These are phyloP conservation scores for Blepharisma japonicum DNA, from an alignment of 73 alveolate genomes.

Conservation along the genomic window DNA sequence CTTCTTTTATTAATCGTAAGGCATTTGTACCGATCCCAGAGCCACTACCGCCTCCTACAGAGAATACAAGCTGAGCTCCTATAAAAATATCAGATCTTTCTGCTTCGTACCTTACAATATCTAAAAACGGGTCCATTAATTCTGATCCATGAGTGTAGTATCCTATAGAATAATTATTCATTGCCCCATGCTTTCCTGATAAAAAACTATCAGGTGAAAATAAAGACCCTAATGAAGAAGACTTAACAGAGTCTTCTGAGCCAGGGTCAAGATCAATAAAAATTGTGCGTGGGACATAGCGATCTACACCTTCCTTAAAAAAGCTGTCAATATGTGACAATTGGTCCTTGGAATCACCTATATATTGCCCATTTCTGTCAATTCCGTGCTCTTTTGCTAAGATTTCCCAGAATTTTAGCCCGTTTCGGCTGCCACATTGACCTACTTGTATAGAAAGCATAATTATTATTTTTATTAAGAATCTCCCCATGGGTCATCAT, in stretches of 20 bases:
- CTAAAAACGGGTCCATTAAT: conserved; percentile 66
- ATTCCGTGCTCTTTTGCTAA: conserved; percentile 81
- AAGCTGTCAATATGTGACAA: conserved; percentile 38
- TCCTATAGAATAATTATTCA: conserved; percentile 95
- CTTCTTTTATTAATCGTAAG: conserved; percentile 70
- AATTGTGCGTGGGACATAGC: conserved; percentile 46
- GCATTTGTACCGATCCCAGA: conserved; percentile 87
- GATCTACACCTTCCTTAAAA: conserved; percentile 41
- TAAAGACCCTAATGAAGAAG: conserved; percentile 30
- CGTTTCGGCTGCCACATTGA: conserved; percentile 95
- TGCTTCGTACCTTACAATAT: conserved; percentile 71
- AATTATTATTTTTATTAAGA: conserved; percentile 64
- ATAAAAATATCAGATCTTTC: conserved; percentile 87
- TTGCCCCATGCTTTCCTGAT: conserved; percentile 59
- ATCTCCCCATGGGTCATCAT: conserved; percentile 26
- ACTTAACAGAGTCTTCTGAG: conserved; percentile 35
- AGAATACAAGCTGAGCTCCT: conserved; percentile 82
- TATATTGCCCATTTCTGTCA: conserved; percentile 61
- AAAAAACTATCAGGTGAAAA: conserved; percentile 46
- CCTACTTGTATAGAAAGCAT: conserved; percentile 89
- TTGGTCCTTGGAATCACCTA: conserved; percentile 44
- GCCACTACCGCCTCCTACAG: conserved; percentile 98
- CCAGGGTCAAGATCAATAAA: conserved; percentile 57
- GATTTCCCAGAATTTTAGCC: conserved; percentile 91
- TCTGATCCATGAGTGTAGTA: conserved; percentile 78